These are phyloP conservation scores for Kodamaea ohmeri DNA, from an alignment of 1,139 yeast genomes.

Conservation along the genomic window DNA sequence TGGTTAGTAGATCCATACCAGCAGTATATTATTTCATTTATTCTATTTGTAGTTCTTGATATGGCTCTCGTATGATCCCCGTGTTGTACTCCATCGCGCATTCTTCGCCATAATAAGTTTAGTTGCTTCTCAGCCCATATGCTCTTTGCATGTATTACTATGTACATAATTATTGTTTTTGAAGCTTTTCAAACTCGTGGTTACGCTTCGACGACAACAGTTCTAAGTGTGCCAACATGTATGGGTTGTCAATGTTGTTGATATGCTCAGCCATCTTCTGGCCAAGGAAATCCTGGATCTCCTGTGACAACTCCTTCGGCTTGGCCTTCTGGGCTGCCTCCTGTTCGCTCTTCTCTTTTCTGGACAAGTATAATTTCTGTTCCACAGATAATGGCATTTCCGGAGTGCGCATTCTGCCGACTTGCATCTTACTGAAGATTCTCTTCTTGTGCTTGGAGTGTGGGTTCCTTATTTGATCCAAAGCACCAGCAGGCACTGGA, in stretches of 20 bases:
- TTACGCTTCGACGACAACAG: constrained; percentile 30
- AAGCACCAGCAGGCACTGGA: constrained; percentile 68
- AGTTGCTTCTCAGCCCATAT: not conserved
- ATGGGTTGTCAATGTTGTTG: constrained; percentile 40
- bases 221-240: constrained; percentile 40
- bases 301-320: constrained; percentile 56
- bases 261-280: constrained; percentile 58
- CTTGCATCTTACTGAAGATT: constrained; percentile 56
- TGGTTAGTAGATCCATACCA: too few relatives aligned
- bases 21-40: too few relatives aligned
- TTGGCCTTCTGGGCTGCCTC: constrained; percentile 42
- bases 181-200: constrained; percentile 32
- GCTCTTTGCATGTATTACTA: constrained; percentile 1
- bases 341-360: constrained; percentile 34
- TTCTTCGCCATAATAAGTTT: too few relatives aligned
- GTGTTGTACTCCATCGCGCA: too few relatives aligned
- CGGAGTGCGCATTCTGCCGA: constrained; percentile 64
- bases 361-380: constrained; percentile 61
- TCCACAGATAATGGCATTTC: constrained; percentile 72
- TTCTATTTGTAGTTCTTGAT: too few relatives aligned
- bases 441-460: constrained; percentile 58
- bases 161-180: constrained; percentile 1
- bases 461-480: constrained; percentile 72
- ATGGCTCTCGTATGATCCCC: too few relatives aligned
- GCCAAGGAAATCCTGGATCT: constrained; percentile 70